Percentiles rank a stretch among this genome's conserved stretches.
These are phyloP conservation scores for Lasiosphaeriaceae sp. DNA, from an alignment of 495 filamentous ascomycete species.

Conservation along the genomic window DNA sequence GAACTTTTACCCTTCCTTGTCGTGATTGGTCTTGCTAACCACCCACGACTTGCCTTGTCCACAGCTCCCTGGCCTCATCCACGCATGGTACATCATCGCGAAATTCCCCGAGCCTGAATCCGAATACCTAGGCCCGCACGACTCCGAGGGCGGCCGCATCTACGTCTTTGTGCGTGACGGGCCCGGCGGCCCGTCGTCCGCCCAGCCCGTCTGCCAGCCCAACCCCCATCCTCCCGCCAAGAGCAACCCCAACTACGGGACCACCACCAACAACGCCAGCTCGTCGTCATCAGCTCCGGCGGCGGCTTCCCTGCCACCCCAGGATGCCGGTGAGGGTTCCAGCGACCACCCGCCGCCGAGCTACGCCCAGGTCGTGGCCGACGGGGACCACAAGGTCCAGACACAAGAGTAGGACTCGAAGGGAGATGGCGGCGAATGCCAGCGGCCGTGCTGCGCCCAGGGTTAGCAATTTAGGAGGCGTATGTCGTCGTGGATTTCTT, in stretches of 20 bases:
- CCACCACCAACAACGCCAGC: slow-evolving; percentile 15
- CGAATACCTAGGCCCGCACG: slow-evolving; percentile 60
- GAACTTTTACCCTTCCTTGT: no score
- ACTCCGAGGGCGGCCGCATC: slow-evolving; percentile 52
- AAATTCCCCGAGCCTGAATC: slow-evolving; percentile 73
- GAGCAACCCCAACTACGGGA: slow-evolving; percentile 39
- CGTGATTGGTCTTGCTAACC: not conserved
- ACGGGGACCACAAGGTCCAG: slow-evolving; percentile 88
- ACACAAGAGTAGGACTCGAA: slow-evolving; percentile 49
- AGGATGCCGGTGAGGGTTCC: slow-evolving; percentile 40
- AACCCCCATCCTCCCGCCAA: slow-evolving; percentile 22
- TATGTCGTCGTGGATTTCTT: slow-evolving; percentile 17
- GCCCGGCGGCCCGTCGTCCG: slow-evolving; percentile 17
- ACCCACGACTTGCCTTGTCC: not conserved
- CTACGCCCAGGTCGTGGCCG: slow-evolving; percentile 81
- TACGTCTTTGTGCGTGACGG: slow-evolving; percentile 62
- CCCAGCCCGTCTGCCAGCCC: slow-evolving; percentile 27
- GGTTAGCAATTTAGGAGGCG: not conserved
- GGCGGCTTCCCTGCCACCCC: slow-evolving; percentile 4
- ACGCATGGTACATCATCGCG: slow-evolving; percentile 97
- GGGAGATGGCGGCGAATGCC: not conserved
- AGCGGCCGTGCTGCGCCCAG: not conserved
- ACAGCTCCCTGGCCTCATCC: slow-evolving; percentile 79
- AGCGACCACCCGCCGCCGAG: slow-evolving; percentile 57
- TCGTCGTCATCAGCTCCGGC: slow-evolving; percentile 9